These are phyloP conservation scores for Calocybe cyanea DNA, from an alignment of 768 basidiomycete genomes.

Conservation along the genomic window DNA sequence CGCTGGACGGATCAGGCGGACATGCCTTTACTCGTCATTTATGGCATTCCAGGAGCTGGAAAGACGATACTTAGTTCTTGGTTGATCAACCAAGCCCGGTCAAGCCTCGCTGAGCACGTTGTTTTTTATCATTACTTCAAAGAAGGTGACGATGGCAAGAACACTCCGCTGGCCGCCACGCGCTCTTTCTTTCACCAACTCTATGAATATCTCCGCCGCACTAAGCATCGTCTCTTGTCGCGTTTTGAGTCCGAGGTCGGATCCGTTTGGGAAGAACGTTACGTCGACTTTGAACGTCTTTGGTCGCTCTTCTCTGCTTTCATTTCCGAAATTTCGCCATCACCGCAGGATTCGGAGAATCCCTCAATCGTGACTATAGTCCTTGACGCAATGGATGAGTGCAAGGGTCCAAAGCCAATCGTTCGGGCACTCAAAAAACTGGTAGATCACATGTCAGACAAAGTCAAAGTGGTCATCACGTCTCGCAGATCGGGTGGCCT, in stretches of 20 bases:
- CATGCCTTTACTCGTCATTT: slow-evolving; percentile 4
- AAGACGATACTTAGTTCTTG: slow-evolving; percentile 11
- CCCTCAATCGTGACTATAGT: background rate
- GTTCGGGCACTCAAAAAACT: background rate
- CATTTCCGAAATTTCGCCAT: background rate
- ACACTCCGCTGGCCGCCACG: background rate
- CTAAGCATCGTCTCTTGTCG: background rate
- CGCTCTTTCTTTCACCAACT: background rate
- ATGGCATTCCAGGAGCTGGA: slow-evolving; percentile 7
- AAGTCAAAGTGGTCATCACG: background rate
- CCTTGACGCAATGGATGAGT: background rate
- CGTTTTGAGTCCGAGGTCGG: background rate
- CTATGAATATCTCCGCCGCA: background rate
- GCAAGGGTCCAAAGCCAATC: background rate
- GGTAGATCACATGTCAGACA: too few relatives aligned
- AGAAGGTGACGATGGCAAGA: background rate
- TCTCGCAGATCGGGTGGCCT: background rate
- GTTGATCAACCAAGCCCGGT: slow-evolving; percentile 1
- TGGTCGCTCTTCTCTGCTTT: background rate
- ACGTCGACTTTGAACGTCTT: background rate
- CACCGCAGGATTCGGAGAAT: background rate
- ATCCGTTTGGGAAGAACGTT: background rate
- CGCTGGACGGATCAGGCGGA: background rate
- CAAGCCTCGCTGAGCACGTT: background rate
- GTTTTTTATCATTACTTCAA: slow-evolving; percentile 11